Conservation (phyloP, 495 filamentous ascomycete genomes). For the Articulospora tetracladia region DNA sequence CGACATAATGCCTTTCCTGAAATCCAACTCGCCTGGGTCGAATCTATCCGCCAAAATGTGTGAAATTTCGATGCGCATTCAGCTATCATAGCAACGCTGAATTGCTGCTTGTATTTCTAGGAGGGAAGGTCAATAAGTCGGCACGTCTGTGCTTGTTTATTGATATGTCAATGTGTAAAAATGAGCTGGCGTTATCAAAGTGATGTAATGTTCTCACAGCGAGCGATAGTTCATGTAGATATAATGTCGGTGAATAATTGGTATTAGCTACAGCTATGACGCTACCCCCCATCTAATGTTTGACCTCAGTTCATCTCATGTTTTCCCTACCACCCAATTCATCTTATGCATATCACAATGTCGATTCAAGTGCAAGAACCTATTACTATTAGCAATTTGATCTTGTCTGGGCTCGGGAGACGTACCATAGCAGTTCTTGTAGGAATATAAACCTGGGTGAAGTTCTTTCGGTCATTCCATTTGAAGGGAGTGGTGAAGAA, state of each 20-base stretch:
- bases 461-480: constrained; percentile 90
- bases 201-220: no score
- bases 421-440: constrained; percentile 81
- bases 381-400: constrained; percentile 24
- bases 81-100: no score
- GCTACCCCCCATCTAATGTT: background rate
- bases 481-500: constrained; percentile 87
- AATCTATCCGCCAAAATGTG: no score
- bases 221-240: no score
- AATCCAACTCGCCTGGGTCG: no score
- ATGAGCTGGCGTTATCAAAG: background rate
- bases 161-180: background rate
- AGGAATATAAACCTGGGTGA: constrained; percentile 88
- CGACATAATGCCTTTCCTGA: no score
- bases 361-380: constrained; percentile 51
- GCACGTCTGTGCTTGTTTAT: no score
- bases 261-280: constrained; percentile 1
- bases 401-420: constrained; percentile 14
- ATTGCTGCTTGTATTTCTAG: no score
- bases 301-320: background rate
- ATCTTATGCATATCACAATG: constrained; percentile 27
- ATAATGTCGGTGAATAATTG: background rate
- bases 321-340: background rate
- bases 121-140: no score
- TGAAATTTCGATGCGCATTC: no score